phyloP scores from a whole-genome alignment of 73 alveolate species.

The Paramecium caudatum region DNA sequence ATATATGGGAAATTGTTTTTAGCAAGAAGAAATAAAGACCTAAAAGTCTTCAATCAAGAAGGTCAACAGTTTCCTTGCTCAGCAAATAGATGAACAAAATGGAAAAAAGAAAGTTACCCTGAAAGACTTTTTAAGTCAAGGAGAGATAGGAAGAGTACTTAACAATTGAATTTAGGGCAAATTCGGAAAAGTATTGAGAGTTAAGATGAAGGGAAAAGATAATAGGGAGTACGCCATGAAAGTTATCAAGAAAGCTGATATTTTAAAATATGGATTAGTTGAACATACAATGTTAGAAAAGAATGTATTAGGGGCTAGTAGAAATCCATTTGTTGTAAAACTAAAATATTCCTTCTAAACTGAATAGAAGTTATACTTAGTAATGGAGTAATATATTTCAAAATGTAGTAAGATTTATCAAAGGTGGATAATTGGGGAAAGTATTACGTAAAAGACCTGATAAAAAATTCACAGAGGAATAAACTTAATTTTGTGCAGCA shows the following conservation, averaged over 20 bases:
- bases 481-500: slow-evolving; percentile 60
- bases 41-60: slow-evolving; percentile 34
- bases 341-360: slow-evolving; percentile 94
- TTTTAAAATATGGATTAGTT: slow-evolving; percentile 81
- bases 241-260: slow-evolving; percentile 84
- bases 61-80: not conserved
- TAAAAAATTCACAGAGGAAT: slow-evolving; percentile 25
- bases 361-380: slow-evolving; percentile 90
- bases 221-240: slow-evolving; percentile 90
- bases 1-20: slow-evolving; percentile 46
- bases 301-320: slow-evolving; percentile 88
- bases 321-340: slow-evolving; percentile 94
- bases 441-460: not conserved
- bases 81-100: not conserved
- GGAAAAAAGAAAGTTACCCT: slow-evolving; percentile 21
- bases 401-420: not conserved
- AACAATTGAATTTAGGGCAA: not conserved
- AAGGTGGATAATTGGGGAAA: slow-evolving; percentile 49
- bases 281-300: slow-evolving; percentile 91
- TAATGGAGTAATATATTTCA: slow-evolving; percentile 83
- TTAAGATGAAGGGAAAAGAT: slow-evolving; percentile 72
- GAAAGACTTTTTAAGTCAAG: slow-evolving; percentile 55
- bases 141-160: slow-evolving; percentile 58
- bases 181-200: slow-evolving; percentile 64
- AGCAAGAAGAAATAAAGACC: slow-evolving; percentile 3